These are phyloP conservation scores for Vinca major DNA, from an alignment of 305 asterid genomes.

Conservation along the genomic window DNA sequence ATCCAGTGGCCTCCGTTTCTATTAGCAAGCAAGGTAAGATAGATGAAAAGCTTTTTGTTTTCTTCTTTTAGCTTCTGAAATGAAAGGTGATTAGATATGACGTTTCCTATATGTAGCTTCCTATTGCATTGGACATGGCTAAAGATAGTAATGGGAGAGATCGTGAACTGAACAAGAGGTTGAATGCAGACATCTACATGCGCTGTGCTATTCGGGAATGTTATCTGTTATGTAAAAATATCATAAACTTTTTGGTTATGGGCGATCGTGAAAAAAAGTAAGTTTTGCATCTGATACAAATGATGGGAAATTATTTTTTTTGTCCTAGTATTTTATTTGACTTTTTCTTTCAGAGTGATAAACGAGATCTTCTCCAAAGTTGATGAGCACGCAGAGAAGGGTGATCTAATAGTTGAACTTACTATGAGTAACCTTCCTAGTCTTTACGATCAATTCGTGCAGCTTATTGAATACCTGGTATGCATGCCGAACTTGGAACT, in stretches of 20 bases:
- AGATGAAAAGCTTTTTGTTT: conserved; percentile 13
- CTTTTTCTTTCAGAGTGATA: conserved; percentile 43
- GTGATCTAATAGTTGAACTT: conserved; percentile 47
- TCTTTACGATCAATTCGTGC: conserved; percentile 77
- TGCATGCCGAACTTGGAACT: conserved; percentile 11
- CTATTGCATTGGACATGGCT: conserved; percentile 97
- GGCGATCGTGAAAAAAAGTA: conserved; percentile 75
- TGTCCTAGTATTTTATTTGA: conserved; percentile 4
- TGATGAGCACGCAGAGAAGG: conserved; percentile 56
- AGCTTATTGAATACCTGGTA: conserved; percentile 82
- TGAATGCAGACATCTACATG: conserved; percentile 67
- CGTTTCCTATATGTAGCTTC: conserved; percentile 48
- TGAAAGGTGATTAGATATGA: conserved; percentile 3
- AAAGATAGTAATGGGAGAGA: conserved; percentile 84
- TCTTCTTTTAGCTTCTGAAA: conserved; percentile 9
- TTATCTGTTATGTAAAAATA: conserved; percentile 77
- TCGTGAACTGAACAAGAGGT: conserved; percentile 80
- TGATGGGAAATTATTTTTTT: conserved; percentile 8
- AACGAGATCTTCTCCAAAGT: conserved; percentile 63
- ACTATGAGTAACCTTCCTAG: conserved; percentile 71
- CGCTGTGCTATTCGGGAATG: conserved; percentile 88
- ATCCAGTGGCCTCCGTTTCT: conserved; percentile 99
- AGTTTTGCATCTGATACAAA: conserved; percentile 26
- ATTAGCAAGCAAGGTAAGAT: conserved; percentile 88
- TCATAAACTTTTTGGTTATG: conserved; percentile 58